Evolutionary conservation across 805 yeast species (phyloP), one percentile per base, ranked within the genome.

Genomic region (Yarrowia deformans): DNA sequence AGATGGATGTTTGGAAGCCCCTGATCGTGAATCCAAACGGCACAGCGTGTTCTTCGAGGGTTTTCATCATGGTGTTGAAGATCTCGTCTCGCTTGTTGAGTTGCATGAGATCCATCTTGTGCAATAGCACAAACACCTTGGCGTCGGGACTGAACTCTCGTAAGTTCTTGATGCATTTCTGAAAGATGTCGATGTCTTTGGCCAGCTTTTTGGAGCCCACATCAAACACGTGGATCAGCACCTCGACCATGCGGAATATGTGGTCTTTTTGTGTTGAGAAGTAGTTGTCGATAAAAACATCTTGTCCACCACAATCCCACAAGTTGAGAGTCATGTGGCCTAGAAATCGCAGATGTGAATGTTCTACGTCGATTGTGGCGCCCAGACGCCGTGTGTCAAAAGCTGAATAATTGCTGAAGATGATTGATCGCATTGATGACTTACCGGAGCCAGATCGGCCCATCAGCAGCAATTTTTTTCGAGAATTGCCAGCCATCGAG

Each of bases 331-430:
- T 93, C 96, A 95, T 92, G 77, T 94, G 93, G 1, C 97, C 97
- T 70, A 95, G 81, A 75, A 95, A 93, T 64, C 98, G 82, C 69
- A 95, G 80, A 79, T 94, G 97, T 1, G 98, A 92, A 76, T 95
- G 97, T 76, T 95, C 99, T n/a, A 95, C 98, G 76, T 95, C 99
- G 69, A 95, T 93, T 0, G 99, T 95, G 12, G 99, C 98, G 1
- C 98, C 98, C 14, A 95, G 80, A 70, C 98, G 83, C 72, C 98
- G 84, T 2, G 99, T 95, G 77, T 95, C 99, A 76, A 94, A 91
- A 0, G 99, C 99, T 1, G 97, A 91, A 79, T 95, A 95, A 76
- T 95, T 95, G 74, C 96, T 88, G 79, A 95, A 95, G 73, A 95
- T 95, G 71, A 95, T 94, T 56, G 97, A 91, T 74, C 98, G 84